A percentile compares a stretch with the other conserved stretches of the same genome.
Evolutionary conservation across 805 yeast species (phyloP).

Genomic region (Wickerhamomyces mucosus): DNA sequence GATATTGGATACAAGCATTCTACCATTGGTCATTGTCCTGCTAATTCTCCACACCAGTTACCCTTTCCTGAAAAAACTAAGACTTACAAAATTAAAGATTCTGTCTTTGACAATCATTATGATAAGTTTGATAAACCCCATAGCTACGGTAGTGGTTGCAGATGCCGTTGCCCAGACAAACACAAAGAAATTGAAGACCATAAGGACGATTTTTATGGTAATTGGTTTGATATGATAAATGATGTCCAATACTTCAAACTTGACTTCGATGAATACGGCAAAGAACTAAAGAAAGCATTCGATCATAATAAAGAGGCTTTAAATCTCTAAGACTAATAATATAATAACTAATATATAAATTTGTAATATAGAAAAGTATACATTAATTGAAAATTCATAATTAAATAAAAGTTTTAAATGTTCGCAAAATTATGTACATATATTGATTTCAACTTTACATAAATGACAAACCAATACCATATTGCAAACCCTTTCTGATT

Average conservation of each 20-base stretch:
- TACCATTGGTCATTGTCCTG: constrained; percentile 76
- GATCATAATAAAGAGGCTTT: no score
- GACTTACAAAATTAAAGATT: constrained; percentile 18
- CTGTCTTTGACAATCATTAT: constrained; percentile 15
- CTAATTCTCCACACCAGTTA: constrained; percentile 45
- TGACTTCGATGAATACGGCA: background rate
- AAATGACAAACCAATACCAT: constrained; percentile 54
- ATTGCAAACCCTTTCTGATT: constrained; percentile 55
- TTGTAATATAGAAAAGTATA: no score
- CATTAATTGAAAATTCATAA: no score
- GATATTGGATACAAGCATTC: constrained; percentile 89
- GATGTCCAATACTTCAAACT: background rate
- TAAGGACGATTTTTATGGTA: constrained; percentile 38
- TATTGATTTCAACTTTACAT: no score
- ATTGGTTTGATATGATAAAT: constrained; percentile 35
- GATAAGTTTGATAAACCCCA: constrained; percentile 25
- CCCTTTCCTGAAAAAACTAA: constrained; percentile 28
- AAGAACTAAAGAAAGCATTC: background rate
- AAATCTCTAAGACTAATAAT: no score
- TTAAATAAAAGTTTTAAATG: no score
- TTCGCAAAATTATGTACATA: no score
- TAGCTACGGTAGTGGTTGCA: constrained; percentile 63
- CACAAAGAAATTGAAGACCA: constrained; percentile 48
- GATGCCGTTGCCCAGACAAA: constrained; percentile 69
- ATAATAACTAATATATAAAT: no score